Percentiles rank a stretch among this genome's conserved stretches.
Evolutionary conservation across 495 filamentous ascomycete species (phyloP).

Genomic region (Tuber umbilicatum): DNA sequence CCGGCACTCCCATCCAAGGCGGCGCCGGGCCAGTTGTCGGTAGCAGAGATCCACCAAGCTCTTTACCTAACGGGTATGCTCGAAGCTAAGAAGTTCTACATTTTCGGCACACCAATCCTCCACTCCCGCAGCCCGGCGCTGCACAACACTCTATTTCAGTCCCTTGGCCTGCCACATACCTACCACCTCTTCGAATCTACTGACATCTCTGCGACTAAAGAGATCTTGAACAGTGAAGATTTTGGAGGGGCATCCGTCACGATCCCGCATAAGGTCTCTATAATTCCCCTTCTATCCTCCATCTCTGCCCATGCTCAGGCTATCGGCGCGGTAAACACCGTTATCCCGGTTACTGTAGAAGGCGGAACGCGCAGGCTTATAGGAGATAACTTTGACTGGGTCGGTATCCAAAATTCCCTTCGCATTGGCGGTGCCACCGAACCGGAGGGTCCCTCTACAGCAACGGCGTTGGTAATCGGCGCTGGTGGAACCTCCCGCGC

Average conservation of each 20-base stretch:
- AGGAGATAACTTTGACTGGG: conserved; percentile 95
- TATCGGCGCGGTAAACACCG: conserved; percentile 94
- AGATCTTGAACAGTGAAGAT: conserved; percentile 60
- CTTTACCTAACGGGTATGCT: conserved; percentile 76
- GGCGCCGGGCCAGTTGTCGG: conserved; percentile 89
- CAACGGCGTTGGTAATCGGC: conserved; percentile 65
- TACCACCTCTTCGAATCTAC: conserved; percentile 68
- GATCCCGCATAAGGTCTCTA: conserved; percentile 86
- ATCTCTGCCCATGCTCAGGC: conserved; percentile 67
- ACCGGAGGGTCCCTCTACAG: conserved; percentile 29
- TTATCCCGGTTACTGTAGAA: conserved; percentile 53
- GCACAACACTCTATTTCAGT: conserved; percentile 78
- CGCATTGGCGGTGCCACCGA: conserved; percentile 58
- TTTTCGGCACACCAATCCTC: conserved; percentile 79
- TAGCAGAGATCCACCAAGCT: conserved; percentile 74
- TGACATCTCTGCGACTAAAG: conserved; percentile 56
- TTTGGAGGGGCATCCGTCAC: conserved; percentile 95
- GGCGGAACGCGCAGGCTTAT: conserved; percentile 52
- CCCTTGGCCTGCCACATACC: conserved; percentile 75
- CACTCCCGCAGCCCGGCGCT: conserved; percentile 77
- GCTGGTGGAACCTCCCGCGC: conserved; percentile 88
- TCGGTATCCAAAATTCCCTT: conserved; percentile 80
- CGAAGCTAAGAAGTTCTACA: conserved; percentile 65
- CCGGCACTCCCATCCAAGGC: conserved; percentile 82
- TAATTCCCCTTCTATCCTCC: conserved; percentile 74